These are phyloP conservation scores for Pinus albicaulis DNA, from an alignment of 75 land plant species.

Conservation along the genomic window DNA sequence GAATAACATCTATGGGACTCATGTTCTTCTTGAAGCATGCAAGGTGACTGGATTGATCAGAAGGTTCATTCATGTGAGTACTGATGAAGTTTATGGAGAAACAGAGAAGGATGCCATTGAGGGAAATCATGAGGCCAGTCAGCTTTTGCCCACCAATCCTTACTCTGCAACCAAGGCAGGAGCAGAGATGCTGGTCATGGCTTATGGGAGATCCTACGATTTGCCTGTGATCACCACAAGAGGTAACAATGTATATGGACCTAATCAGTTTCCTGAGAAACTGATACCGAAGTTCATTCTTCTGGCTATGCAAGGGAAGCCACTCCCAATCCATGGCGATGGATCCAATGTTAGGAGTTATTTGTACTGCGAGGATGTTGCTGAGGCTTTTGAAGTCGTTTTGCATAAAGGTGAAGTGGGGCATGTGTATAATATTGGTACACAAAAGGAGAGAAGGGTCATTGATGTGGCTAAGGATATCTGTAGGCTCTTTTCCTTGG, in stretches of 20 bases:
- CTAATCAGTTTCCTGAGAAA: conserved; percentile 81
- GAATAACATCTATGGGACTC: conserved; percentile 81
- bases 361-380: conserved; percentile 72
- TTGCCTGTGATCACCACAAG: conserved; percentile 71
- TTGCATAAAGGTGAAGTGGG: conserved; percentile 70
- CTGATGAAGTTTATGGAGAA: conserved; percentile 76
- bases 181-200: conserved; percentile 82
- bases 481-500: conserved; percentile 53
- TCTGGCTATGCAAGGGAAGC: conserved; percentile 64
- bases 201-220: conserved; percentile 77
- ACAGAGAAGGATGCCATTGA: conserved; percentile 73
- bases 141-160: conserved; percentile 69
- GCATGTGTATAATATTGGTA: conserved; percentile 78
- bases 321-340: conserved; percentile 73
- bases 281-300: conserved; percentile 74
- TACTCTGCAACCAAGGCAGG: conserved; percentile 77
- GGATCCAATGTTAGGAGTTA: conserved; percentile 76
- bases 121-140: conserved; percentile 72
- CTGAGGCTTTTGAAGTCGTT: conserved; percentile 72
- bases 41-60: conserved; percentile 59
- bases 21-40: conserved; percentile 75
- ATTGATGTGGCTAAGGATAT: conserved; percentile 75
- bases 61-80: conserved; percentile 75
- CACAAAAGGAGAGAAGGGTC: conserved; percentile 71
- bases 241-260: conserved; percentile 80